Percentiles rank a stretch among this genome's conserved stretches.
Evolutionary conservation across 2,329 filamentous ascomycete genomes (phyloP).

Genomic region (Epichloe uncinata): DNA sequence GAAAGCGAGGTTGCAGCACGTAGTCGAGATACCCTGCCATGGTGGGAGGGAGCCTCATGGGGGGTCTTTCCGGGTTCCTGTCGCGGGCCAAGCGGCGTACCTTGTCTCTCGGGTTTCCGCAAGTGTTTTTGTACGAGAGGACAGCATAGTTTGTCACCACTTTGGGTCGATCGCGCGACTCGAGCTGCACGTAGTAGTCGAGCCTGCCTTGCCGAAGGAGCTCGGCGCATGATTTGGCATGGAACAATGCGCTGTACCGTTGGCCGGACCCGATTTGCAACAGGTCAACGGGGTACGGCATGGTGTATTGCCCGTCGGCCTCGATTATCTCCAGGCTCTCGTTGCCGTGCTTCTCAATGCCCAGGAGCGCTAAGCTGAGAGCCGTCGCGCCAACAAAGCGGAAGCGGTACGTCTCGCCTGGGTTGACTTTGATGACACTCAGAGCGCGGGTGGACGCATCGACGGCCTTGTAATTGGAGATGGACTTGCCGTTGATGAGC

Average conservation of each 20-base stretch:
- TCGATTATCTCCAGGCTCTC: neutral
- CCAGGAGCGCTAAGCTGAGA: conserved; percentile 37
- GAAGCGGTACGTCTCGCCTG: conserved; percentile 46
- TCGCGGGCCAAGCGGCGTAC: neutral
- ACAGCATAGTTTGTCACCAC: conserved; percentile 34
- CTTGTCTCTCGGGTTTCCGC: neutral
- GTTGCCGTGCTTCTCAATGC: neutral
- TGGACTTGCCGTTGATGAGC: conserved; percentile 3
- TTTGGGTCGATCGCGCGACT: conserved; percentile 35
- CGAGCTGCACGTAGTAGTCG: conserved; percentile 33
- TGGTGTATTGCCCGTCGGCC: conserved; percentile 1
- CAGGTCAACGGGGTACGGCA: neutral
- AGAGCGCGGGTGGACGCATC: neutral
- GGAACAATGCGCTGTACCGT: conserved; percentile 4
- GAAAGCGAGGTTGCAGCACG: neutral
- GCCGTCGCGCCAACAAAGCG: conserved; percentile 44
- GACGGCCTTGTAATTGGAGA: neutral
- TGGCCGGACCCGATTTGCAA: conserved; percentile 2
- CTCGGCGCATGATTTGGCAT: conserved; percentile 5
- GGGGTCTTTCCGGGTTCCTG: neutral
- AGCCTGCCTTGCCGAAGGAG: conserved; percentile 11
- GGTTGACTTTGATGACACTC: conserved; percentile 18
- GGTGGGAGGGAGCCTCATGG: conserved; percentile 1
- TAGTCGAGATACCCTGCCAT: conserved; percentile 2
- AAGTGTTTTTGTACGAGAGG: conserved; percentile 25